These are phyloP conservation scores for Kluyveromyces lactis DNA, from an alignment of 805 yeast genomes.

Conservation along the genomic window DNA sequence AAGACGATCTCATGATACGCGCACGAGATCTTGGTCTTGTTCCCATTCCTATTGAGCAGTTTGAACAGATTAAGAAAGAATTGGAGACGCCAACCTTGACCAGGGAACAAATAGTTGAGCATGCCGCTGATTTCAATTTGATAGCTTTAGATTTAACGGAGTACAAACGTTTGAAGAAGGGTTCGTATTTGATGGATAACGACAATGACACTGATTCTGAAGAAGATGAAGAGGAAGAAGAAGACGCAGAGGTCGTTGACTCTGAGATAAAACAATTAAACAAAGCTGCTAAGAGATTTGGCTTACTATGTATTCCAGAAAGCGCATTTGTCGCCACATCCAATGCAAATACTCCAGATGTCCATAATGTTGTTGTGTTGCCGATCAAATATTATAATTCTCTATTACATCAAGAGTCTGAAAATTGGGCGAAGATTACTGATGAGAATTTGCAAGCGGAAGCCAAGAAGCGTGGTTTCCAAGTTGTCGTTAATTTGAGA, in stretches of 20 bases:
- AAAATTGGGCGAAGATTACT: slow-evolving; percentile 37
- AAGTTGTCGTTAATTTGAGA: slow-evolving; percentile 11
- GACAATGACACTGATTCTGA: slow-evolving; percentile 11
- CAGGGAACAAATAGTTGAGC: slow-evolving; percentile 14
- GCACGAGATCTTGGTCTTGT: slow-evolving; percentile 30
- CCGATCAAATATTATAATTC: slow-evolving; percentile 59
- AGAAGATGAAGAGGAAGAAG: slow-evolving; percentile 9
- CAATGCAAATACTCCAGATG: slow-evolving; percentile 45
- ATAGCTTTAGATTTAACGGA: slow-evolving; percentile 30
- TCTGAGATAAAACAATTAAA: slow-evolving; percentile 25
- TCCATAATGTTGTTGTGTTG: slow-evolving; percentile 48
- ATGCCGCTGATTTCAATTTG: slow-evolving; percentile 31
- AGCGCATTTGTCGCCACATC: slow-evolving; percentile 58
- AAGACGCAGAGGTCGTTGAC: slow-evolving; percentile 6
- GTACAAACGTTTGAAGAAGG: slow-evolving; percentile 20
- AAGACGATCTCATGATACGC: slow-evolving; percentile 16
- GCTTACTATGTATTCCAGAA: slow-evolving; percentile 49
- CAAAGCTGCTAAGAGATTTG: slow-evolving; percentile 36
- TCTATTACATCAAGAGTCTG: slow-evolving; percentile 38
- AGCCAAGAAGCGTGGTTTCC: slow-evolving; percentile 43
- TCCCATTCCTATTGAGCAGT: slow-evolving; percentile 31
- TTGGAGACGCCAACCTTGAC: slow-evolving; percentile 23
- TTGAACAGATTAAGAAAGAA: slow-evolving; percentile 23
- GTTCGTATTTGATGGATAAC: slow-evolving; percentile 5
- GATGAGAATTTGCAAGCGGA: slow-evolving; percentile 39